These are phyloP conservation scores for Coemansia sp. DNA, from an alignment of 192 early-diverging fungal species.

Conservation along the genomic window DNA sequence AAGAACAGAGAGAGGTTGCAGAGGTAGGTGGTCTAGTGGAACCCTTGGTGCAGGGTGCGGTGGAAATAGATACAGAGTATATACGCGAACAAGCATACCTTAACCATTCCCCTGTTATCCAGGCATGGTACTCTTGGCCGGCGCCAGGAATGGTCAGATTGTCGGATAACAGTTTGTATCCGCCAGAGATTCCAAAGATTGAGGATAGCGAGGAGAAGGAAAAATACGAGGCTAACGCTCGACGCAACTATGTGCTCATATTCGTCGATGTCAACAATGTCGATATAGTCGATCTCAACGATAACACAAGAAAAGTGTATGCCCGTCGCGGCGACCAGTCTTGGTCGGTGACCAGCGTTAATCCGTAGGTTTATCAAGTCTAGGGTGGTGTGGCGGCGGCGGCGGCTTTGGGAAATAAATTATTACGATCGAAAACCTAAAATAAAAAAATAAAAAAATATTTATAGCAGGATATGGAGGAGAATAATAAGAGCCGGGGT, in stretches of 20 bases:
- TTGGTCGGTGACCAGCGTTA: conserved; percentile 35
- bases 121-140: conserved; percentile 53
- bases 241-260: conserved; percentile 45
- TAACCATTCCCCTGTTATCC: conserved; percentile 34
- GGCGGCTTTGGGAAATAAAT: too few species aligned
- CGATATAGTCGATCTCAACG: conserved; percentile 39
- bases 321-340: conserved; percentile 38
- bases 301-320: conserved; percentile 27
- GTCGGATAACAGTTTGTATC: conserved; percentile 30
- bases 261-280: conserved; percentile 43
- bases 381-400: too few species aligned
- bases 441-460: too few species aligned
- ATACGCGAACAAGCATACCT: conserved; percentile 47
- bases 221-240: conserved; percentile 35
- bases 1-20: conserved; percentile 5
- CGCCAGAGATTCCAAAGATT: conserved; percentile 21
- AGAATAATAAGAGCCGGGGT: too few species aligned
- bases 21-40: conserved; percentile 6
- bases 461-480: too few species aligned
- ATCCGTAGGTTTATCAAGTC: too few species aligned
- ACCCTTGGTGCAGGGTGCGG: conserved; percentile 1
- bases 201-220: conserved; percentile 16
- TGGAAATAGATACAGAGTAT: conserved; percentile 32
- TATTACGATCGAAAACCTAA: too few species aligned
- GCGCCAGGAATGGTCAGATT: conserved; percentile 30